Evolutionary conservation across 208 protist genomes (phyloP), one percentile per base, ranked within the genome.

Genomic region (Wallacemonas sp.): DNA sequence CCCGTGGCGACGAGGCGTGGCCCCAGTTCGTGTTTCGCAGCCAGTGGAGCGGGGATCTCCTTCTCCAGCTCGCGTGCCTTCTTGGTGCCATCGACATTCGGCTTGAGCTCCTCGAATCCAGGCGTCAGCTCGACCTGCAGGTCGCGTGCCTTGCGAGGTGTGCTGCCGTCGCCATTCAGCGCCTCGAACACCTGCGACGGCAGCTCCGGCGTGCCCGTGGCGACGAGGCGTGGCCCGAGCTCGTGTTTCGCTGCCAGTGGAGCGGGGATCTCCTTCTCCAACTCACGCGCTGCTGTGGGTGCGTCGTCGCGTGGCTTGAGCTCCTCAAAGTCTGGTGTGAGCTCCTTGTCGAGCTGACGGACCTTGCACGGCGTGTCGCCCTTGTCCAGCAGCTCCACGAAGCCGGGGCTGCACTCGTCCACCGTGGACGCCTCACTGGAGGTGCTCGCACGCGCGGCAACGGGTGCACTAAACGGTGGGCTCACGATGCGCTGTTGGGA

Each of bases 151-250:
- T 43, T 39, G 16, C 8, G 11, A 14, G 52, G 30, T 1, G 30
- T 58, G 30, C 19, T 1, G 4, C 17, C 52, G 29, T 58, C 52
- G 12, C 41, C 32, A 2, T 8, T 16, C 16, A 58, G 52, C 52
- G 52, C 29, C 52, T 58, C 52, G 52, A 58, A 58, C 16, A 58
- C 52, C 52, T 58, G 52, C 30, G 52, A 58, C 52, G 52, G 52
- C 52, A 58, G 52, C 52, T 58, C 52, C 11, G 52, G 52, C 47
- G 47, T 54, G 47, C 47, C 47, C 2, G 26, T 19, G 19, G 26
- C 52, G 32, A 24, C 29, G 30, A 58, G 52, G 32, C 52, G 30
- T 24, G 52, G 47, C 19, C 9, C 24, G 4, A 26, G 47, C 47
- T 54, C 47, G 47, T 54, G 9, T 3, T 54, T 8, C 12, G 6